Evolutionary conservation across 495 filamentous ascomycete genomes (phyloP), one percentile per base, ranked within the genome.

Genomic region (Terfezia boudieri): DNA sequence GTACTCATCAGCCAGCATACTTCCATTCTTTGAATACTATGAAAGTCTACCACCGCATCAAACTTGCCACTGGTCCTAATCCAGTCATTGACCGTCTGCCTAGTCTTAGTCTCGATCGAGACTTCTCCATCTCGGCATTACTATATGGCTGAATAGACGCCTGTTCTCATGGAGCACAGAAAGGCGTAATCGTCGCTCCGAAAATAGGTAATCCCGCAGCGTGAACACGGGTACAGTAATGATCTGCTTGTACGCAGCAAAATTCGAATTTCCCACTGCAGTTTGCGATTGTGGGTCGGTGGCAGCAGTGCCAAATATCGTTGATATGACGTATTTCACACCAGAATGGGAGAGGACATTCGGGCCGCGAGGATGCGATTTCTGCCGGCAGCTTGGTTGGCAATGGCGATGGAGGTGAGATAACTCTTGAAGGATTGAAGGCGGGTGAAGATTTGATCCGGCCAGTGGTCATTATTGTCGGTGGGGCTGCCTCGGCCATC

Each of bases 371-470:
- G 71, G 1, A 84, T 71, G 3, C 77, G 69, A 68, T 86, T 84
- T 41, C 81, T 81, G 37, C 81, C 82, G 0, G 80, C 81, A n/a
- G 80, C 81, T 69, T 83, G 77, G 67, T 84, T 86, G 59, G 74
- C 69, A 14, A 84, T 69, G 4, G 72, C 68, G 38, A 83, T 73
- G 37, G 70, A 57, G 43, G 68, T 74, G 36, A 70, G 26, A 26
- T n/a, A 26, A 5, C 5, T 26, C 5, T 61, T 14, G 7, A 46
- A 46, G 12, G 57, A 35, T 70, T 61, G 53, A 75, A 73, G 66
- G 83, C 70, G 70, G 9, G 70, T 69, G 20, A 81, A 66, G 14
- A 86, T 67, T 0, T 80, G 67, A 61, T 84, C 79, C 1, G 81
- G 79, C 81, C 82, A 82, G 73, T 79, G 75, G 58, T 81, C 74